Conservation (phyloP, 345 rosid genomes). For the Pseudoturritis turrita region DNA sequence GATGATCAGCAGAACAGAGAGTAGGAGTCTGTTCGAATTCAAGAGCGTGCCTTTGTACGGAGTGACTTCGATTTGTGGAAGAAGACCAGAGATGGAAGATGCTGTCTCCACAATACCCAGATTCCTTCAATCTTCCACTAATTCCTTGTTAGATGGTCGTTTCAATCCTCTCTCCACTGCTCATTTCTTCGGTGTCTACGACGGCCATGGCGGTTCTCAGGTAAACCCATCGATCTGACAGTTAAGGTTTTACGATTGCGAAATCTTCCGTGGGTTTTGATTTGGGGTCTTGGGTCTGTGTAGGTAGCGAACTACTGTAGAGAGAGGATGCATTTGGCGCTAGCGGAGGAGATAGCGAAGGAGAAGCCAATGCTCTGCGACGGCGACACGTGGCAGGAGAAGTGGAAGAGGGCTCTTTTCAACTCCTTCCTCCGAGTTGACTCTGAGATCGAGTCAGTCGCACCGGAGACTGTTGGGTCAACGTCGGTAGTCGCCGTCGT, state of each 20-base stretch:
- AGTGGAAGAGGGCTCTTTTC: constrained; percentile 53
- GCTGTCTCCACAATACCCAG: constrained; percentile 49
- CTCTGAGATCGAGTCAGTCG: constrained; percentile 48
- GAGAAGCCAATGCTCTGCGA: constrained; percentile 34
- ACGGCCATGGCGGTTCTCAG: constrained; percentile 84
- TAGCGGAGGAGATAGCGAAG: constrained; percentile 56
- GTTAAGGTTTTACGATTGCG: background rate
- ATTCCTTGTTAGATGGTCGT: constrained; percentile 24
- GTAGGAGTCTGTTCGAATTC: constrained; percentile 40
- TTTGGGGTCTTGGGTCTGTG: background rate
- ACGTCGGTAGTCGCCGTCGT: constrained; percentile 71
- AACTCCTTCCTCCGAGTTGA: constrained; percentile 62
- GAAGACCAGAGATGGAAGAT: constrained; percentile 87
- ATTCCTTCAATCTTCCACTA: constrained; percentile 40
- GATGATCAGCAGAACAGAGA: constrained; percentile 36
- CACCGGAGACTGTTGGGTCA: constrained; percentile 77
- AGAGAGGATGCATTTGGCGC: constrained; percentile 56
- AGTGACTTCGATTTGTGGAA: constrained; percentile 55
- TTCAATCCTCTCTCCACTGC: constrained; percentile 29
- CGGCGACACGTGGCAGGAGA: constrained; percentile 54
- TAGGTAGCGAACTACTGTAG: constrained; percentile 71
- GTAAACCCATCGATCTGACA: constrained; percentile 27
- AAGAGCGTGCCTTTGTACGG: constrained; percentile 56
- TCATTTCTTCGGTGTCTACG: constrained; percentile 77
- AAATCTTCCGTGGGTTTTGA: background rate